Evolutionary conservation across 768 basidiomycete species (phyloP).

Genomic region (Naganishia antarctica): DNA sequence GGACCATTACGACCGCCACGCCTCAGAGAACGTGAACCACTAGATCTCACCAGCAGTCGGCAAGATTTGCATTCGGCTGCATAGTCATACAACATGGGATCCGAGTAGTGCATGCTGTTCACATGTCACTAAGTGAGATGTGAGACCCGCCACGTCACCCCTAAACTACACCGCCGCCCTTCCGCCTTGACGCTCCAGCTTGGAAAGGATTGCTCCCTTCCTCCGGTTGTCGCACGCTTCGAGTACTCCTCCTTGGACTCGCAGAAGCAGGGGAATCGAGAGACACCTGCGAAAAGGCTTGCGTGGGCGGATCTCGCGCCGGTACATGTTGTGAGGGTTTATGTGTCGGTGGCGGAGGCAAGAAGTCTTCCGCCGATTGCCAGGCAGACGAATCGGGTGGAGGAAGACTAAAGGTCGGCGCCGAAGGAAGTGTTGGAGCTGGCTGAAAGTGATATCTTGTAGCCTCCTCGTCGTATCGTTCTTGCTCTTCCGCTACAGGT

Average conservation of each 20-base stretch:
- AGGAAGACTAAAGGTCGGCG: constrained; percentile 34
- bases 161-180: constrained; percentile 40
- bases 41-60: too few relatives aligned
- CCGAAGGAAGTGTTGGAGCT: constrained; percentile 14
- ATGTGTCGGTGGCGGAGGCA: constrained; percentile 45
- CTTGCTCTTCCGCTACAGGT: neutral
- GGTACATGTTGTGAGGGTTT: constrained; percentile 4
- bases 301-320: constrained; percentile 18
- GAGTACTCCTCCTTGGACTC: constrained; percentile 5
- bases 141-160: too few relatives aligned
- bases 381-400: constrained; percentile 40
- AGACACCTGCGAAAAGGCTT: constrained; percentile 28
- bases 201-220: constrained; percentile 41
- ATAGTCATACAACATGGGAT: too few relatives aligned
- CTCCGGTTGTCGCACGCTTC: constrained; percentile 27
- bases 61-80: too few relatives aligned
- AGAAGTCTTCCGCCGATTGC: constrained; percentile 40
- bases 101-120: too few relatives aligned
- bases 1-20: too few relatives aligned
- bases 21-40: too few relatives aligned
- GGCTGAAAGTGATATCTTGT: constrained; percentile 10
- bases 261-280: neutral
- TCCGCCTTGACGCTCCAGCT: constrained; percentile 31
- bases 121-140: too few relatives aligned
- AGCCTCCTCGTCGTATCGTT: neutral